These are phyloP conservation scores for Oropetium thomaeum DNA, from an alignment of 176 grass and related monocot genomes.

Conservation along the genomic window DNA sequence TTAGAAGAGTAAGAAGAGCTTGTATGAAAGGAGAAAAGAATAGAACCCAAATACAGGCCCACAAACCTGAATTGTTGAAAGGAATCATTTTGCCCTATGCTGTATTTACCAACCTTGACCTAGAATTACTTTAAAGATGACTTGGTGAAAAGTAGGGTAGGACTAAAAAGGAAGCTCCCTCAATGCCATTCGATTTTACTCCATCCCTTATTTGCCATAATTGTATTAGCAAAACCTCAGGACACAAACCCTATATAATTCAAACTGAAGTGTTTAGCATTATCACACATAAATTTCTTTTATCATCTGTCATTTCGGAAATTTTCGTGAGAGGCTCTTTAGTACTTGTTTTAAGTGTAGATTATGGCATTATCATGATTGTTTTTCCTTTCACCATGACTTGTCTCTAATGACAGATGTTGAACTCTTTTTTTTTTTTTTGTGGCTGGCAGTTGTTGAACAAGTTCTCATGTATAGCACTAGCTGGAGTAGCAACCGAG, in stretches of 20 bases:
- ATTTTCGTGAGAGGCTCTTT: not conserved
- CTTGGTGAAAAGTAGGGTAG: not conserved
- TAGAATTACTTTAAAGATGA: not conserved
- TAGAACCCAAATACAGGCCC: not conserved
- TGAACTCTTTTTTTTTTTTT: too few relatives aligned
- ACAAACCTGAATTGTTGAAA: too few relatives aligned
- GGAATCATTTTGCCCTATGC: too few relatives aligned
- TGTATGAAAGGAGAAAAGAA: not conserved
- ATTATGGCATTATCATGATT: not conserved
- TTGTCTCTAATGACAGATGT: not conserved
- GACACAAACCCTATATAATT: not conserved
- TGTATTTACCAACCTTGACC: not conserved
- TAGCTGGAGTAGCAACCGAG: slow-evolving; percentile 73
- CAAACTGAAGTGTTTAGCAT: not conserved
- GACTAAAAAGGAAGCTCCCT: too few relatives aligned
- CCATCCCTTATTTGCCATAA: too few relatives aligned
- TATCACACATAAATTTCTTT: not conserved
- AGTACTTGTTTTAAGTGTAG: not conserved
- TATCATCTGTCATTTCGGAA: not conserved
- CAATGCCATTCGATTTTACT: too few relatives aligned
- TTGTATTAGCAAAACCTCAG: not conserved
- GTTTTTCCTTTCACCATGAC: not conserved
- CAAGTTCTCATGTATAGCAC: not conserved
- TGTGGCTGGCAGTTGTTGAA: not conserved
- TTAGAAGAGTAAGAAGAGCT: not conserved